Evolutionary conservation across 2,329 filamentous ascomycete species (phyloP).

Genomic region (Botrytis cinerea): DNA sequence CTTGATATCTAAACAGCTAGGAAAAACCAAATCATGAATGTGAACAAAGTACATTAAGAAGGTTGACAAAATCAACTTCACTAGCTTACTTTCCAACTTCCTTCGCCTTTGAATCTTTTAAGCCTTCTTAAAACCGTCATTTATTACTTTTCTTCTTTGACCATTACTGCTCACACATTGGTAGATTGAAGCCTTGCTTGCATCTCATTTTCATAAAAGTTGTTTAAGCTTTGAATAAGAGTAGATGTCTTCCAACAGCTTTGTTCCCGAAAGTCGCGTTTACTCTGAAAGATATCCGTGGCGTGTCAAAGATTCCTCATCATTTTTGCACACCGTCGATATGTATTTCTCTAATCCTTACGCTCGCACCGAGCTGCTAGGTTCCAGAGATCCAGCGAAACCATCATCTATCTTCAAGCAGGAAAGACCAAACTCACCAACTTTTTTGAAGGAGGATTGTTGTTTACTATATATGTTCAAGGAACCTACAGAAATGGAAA

Average conservation of each 20-base stretch:
- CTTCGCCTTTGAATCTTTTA: background rate
- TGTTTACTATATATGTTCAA: rapidly evolving
- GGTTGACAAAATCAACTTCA: background rate
- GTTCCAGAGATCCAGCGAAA: background rate
- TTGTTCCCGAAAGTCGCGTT: background rate
- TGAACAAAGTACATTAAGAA: background rate
- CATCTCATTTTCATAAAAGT: background rate
- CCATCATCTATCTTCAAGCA: rapidly evolving
- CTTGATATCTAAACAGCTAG: background rate
- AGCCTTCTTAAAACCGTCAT: background rate
- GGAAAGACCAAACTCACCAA: background rate
- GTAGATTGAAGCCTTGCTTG: background rate
- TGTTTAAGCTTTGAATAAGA: background rate
- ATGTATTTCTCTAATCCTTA: background rate
- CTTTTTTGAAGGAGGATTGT: background rate
- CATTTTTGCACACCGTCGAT: background rate
- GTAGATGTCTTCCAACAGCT: background rate
- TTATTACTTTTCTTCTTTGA: rapidly evolving
- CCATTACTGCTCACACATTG: background rate
- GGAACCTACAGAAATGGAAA: background rate
- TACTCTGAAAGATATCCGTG: background rate
- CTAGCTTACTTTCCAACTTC: background rate
- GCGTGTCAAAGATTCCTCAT: background rate
- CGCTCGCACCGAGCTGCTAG: background rate
- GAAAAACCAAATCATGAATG: background rate